Evolutionary conservation across 139 green algal species (phyloP).

Genomic region (Zygnema cylindricum): DNA sequence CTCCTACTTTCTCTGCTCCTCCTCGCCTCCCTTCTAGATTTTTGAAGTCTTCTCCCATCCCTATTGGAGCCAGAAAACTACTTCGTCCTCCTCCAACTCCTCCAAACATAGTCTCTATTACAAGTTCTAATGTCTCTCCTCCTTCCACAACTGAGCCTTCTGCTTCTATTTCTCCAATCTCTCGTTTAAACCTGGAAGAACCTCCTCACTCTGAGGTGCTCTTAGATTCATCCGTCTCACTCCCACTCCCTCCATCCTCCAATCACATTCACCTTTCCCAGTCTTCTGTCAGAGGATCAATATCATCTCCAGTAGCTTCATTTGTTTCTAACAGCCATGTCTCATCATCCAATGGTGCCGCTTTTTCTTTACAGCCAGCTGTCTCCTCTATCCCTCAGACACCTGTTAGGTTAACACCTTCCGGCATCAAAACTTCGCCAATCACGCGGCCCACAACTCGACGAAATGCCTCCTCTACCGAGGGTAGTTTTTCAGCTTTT

Average conservation of each 20-base stretch:
- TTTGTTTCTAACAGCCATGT: neutral
- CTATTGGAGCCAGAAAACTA: neutral
- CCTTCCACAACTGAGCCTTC: neutral
- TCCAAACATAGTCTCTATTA: neutral
- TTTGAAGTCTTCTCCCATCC: neutral
- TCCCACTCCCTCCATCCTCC: neutral
- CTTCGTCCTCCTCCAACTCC: neutral
- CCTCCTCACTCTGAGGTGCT: neutral
- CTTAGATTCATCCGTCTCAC: neutral
- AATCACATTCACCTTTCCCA: neutral
- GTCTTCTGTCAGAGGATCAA: neutral
- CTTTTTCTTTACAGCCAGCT: neutral
- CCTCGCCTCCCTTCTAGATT: neutral
- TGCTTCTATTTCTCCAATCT: neutral
- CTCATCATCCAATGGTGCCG: neutral
- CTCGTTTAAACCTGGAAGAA: neutral
- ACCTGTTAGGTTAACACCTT: neutral
- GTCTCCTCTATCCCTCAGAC: neutral
- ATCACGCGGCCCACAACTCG: neutral
- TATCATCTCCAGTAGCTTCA: neutral
- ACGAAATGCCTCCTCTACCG: neutral
- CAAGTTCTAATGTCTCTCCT: neutral
- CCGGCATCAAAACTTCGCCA: neutral
- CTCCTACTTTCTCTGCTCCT: neutral
- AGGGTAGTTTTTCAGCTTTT: neutral